A percentile compares a stretch with the other conserved stretches of the same genome.
These are phyloP conservation scores for Zoysia japonica DNA, from an alignment of 176 grass and related monocot species.

Conservation along the genomic window DNA sequence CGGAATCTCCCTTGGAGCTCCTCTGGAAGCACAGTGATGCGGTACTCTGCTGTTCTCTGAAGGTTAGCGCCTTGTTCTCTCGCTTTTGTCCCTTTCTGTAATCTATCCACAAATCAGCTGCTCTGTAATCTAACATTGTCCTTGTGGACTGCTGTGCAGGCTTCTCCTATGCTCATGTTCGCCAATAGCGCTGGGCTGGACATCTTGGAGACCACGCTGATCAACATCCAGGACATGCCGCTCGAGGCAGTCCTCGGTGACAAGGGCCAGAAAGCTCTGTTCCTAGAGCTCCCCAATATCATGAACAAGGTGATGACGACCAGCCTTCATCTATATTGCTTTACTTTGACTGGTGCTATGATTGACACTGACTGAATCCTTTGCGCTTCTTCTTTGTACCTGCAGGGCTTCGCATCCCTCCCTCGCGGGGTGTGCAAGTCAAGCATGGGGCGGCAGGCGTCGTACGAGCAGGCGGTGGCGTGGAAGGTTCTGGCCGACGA, in stretches of 20 bases:
- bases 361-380: neutral
- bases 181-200: conserved; percentile 86
- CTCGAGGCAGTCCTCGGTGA: conserved; percentile 76
- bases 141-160: conserved; percentile 25
- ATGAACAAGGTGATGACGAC: conserved; percentile 81
- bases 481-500: conserved; percentile 88
- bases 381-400: neutral
- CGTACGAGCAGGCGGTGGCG: conserved; percentile 67
- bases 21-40: conserved; percentile 88
- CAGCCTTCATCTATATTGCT: too few species aligned
- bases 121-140: neutral
- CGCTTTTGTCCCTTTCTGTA: neutral
- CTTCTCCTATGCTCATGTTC: conserved; percentile 73
- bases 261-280: conserved; percentile 55
- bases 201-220: conserved; percentile 85
- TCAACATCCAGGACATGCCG: conserved; percentile 84
- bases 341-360: neutral
- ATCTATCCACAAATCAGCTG: neutral
- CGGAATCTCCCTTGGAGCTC: conserved; percentile 54
- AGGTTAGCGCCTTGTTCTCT: conserved; percentile 38
- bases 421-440: conserved; percentile 73
- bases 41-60: conserved; percentile 83
- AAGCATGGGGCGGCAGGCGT: conserved; percentile 82
- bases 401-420: conserved; percentile 70
- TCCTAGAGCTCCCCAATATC: conserved; percentile 70